Base-by-base conservation (phyloP, 2,329 filamentous ascomycete species). In the Neofusicoccum sp. region DNA sequence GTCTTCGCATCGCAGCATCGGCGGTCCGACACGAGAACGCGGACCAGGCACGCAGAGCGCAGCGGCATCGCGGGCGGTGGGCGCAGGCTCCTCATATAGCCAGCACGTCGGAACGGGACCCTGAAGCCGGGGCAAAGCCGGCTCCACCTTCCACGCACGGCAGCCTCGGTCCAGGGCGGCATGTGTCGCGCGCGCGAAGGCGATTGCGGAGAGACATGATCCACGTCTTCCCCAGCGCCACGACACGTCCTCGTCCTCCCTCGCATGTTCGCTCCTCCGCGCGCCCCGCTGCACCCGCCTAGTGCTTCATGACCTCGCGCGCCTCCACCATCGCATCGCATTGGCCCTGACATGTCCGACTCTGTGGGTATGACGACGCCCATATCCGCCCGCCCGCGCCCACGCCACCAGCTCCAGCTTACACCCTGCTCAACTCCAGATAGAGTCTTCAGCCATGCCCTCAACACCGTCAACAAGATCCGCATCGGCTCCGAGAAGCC, bases 391-490 rank as follows among this genome's bases (percentile, higher is more conserved):
- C 36, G 12, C 36, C 31, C 40, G 36, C 28, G 26, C 12, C 12
- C 58, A 51, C 58, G 58, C 58, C n/a, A 53, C 47, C 57, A 36
- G 14, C 47, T 20, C 33, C 7, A 28, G 20, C 49, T 43, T 26
- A 51, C 47, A 24, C 30, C 14, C 30, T 31, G 6, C 8, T 30
- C 5, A 26, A 6, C 16, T 33, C n/a, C 53, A 98, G 95, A 99
- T 80, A 89, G 95, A 78, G 95, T 99, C 73, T 99, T 99, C 77
- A 93, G 96, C 75, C 93, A 99, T 85, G 95, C 95, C 66, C 89
- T 99, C 76, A 97, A 96, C 79, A 98, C 95, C 26, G 93, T 99
- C 70, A 97, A 97, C 78, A 96, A 96, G 78, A 96, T 99, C 68
- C 93, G 95, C 72, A 96, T 93, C 16, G 93, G 95, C 65, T 91